A percentile compares a stretch with the other conserved stretches of the same genome.
phyloP scores from a whole-genome alignment of 1,284 basidiomycete species.

The Naganishia liquefaciens region DNA sequence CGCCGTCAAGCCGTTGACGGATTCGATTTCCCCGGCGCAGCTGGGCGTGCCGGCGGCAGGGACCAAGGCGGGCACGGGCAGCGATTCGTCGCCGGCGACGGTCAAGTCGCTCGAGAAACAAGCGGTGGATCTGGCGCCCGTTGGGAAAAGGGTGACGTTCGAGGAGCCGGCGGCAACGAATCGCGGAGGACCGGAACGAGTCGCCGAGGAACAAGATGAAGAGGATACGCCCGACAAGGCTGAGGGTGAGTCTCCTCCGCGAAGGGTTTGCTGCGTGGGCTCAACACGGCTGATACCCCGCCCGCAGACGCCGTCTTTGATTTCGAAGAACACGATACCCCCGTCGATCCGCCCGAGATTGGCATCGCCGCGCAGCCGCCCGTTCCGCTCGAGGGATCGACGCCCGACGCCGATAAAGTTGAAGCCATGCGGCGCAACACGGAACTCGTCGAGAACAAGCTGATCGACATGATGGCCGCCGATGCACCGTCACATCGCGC shows the following conservation, averaged over 20 bases:
- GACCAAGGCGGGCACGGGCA: conserved; percentile 20
- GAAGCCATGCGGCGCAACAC: conserved; percentile 30
- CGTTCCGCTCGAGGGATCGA: conserved; percentile 6
- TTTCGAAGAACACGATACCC: conserved; percentile 42
- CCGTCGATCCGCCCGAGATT: conserved; percentile 14
- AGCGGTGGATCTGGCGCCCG: conserved; percentile 8
- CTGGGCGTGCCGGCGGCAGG: conserved; percentile 5
- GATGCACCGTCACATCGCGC: conserved; percentile 52
- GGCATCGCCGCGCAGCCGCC: conserved; percentile 1
- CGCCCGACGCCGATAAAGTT: conserved; percentile 19
- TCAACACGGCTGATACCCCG: too few species aligned
- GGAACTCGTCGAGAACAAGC: conserved; percentile 46
- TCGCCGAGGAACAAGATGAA: conserved; percentile 24
- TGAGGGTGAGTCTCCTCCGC: conserved; percentile 27
- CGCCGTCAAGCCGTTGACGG: conserved; percentile 34
- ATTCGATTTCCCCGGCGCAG: conserved; percentile 8
- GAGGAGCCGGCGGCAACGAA: conserved; percentile 39
- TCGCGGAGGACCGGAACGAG: conserved; percentile 30
- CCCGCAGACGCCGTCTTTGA: conserved; percentile 51
- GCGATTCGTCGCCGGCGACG: conserved; percentile 31
- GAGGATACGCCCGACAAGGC: conserved; percentile 14
- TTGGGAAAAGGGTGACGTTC: conserved; percentile 41
- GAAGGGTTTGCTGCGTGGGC: neutral
- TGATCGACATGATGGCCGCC: conserved; percentile 50
- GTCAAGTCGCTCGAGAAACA: conserved; percentile 30